phyloP scores from a whole-genome alignment of 164 flowering plant species.

The Euptelea pleiosperma region DNA sequence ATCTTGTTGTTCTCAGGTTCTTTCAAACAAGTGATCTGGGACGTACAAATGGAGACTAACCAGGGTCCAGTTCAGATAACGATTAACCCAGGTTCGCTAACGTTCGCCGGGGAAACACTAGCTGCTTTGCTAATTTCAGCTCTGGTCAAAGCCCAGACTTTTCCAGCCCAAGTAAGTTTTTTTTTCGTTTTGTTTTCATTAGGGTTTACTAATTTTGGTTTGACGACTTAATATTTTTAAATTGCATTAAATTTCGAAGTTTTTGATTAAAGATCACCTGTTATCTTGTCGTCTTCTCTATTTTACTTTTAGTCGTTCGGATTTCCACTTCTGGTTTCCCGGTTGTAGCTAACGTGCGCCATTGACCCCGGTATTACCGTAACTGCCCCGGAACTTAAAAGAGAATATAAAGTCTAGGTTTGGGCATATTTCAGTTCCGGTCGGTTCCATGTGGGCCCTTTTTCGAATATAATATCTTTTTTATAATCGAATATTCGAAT shows the following conservation, averaged over 20 bases:
- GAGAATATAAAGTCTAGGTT: not conserved
- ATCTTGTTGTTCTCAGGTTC: slow-evolving; percentile 10
- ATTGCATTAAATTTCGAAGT: too few relatives aligned
- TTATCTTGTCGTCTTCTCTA: too few relatives aligned
- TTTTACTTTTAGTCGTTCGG: too few relatives aligned
- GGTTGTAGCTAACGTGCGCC: too few relatives aligned
- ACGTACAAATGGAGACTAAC: slow-evolving; percentile 28
- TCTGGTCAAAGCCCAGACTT: slow-evolving; percentile 23
- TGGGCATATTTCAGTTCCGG: slow-evolving; percentile 5
- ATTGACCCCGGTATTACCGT: too few relatives aligned
- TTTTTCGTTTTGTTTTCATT: not conserved
- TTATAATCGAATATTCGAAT: too few relatives aligned
- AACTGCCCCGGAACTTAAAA: slow-evolving; percentile 13
- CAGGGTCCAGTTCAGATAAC: slow-evolving; percentile 18
- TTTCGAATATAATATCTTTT: too few relatives aligned
- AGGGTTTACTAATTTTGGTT: not conserved
- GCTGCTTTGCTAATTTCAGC: slow-evolving; percentile 23
- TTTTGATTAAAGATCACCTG: too few relatives aligned
- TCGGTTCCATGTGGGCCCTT: slow-evolving; percentile 4
- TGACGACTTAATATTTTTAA: too few relatives aligned
- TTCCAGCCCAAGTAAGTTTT: slow-evolving; percentile 17
- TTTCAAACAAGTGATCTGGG: not conserved
- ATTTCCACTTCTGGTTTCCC: too few relatives aligned
- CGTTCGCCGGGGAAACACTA: slow-evolving; percentile 30
- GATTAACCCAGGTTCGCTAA: slow-evolving; percentile 12